Evolutionary conservation across 371 early-diverging fungal genomes (phyloP), one percentile per base, ranked within the genome.

Genomic region (Capillidium rhysosporum): DNA sequence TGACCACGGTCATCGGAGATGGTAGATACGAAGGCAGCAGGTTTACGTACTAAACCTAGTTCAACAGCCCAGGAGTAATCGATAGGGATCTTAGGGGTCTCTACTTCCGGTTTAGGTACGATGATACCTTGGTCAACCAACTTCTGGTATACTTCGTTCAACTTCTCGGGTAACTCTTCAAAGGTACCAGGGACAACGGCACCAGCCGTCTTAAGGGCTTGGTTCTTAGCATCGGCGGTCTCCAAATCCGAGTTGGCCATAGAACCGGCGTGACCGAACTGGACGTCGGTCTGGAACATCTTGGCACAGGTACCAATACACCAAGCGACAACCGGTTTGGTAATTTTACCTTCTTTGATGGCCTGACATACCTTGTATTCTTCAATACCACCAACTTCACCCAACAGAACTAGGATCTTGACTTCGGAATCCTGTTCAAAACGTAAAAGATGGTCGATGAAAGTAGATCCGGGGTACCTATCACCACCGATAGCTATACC

Each of bases 11-110:
- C 97, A 71, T 96, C 97, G 58, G 86, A 89, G 65, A 96, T 96
- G 51, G 97, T 96, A 54, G 93, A 92, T 49, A 94, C 92, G 61
- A 96, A 96, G 60, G 84, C 84, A 14, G 97, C 94, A 26, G 97
- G 97, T 73, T 96, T 96, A 65, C 97, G 89, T 52, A 96, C 87
- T 57, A 96, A 73, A n/a, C 97, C 97, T 46, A 96, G 75, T 72
- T 94, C 94, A 65, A 90, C 90, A 41, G 97, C 97, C 97, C 97
- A 96, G 8, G 91, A 79, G 69, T 96, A 96, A 70, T 96, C 97
- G 59, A 96, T 92, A 25, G 97, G 97, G 58, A 96, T 90, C 81
- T 94, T 94, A 63, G 97, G 97, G n/a, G 82, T 70, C 61, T 89
- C 90, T 21, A 92, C 91, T 64, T 96, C 97, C 34, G 82, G 60